These are phyloP conservation scores for Elongisporangium undulatum DNA, from an alignment of 352 stramenopile species.

Conservation along the genomic window DNA sequence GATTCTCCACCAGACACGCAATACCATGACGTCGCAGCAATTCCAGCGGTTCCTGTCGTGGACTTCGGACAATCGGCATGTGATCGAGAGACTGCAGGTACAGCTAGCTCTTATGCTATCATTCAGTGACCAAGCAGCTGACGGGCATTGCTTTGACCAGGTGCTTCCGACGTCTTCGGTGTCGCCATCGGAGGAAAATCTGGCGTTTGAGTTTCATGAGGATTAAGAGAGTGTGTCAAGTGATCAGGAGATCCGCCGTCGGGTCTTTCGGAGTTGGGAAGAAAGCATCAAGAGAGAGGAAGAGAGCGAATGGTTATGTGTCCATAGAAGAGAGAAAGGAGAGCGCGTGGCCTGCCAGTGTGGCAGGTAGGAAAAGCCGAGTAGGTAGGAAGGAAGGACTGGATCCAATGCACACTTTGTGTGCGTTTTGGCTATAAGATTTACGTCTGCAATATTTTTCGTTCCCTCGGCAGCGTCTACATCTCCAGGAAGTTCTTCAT, in stretches of 20 bases:
- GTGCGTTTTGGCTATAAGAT: not conserved
- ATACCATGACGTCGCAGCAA: slow-evolving; percentile 76
- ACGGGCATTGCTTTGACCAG: slow-evolving; percentile 14
- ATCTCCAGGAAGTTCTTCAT: slow-evolving; percentile 89
- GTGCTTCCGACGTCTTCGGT: slow-evolving; percentile 34
- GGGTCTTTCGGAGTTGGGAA: not conserved
- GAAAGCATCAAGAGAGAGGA: not conserved
- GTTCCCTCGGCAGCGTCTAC: slow-evolving; percentile 22
- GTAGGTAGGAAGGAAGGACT: not conserved
- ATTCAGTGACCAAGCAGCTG: not conserved
- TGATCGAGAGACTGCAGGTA: slow-evolving; percentile 72
- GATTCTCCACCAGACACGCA: slow-evolving; percentile 70
- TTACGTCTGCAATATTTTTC: slow-evolving; percentile 1
- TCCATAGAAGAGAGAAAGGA: not conserved
- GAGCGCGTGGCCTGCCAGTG: not conserved
- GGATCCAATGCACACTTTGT: not conserved
- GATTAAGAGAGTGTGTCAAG: slow-evolving; percentile 24
- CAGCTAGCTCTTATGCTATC: not conserved
- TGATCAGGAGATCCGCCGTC: not conserved
- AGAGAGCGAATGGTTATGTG: not conserved
- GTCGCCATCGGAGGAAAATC: slow-evolving; percentile 34
- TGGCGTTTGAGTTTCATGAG: slow-evolving; percentile 80
- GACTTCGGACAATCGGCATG: slow-evolving; percentile 66
- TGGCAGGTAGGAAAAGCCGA: not conserved
- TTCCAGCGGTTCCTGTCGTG: slow-evolving; percentile 83